Base-by-base conservation (phyloP, 2,329 filamentous ascomycete species). In the Mariannaea sp. region DNA sequence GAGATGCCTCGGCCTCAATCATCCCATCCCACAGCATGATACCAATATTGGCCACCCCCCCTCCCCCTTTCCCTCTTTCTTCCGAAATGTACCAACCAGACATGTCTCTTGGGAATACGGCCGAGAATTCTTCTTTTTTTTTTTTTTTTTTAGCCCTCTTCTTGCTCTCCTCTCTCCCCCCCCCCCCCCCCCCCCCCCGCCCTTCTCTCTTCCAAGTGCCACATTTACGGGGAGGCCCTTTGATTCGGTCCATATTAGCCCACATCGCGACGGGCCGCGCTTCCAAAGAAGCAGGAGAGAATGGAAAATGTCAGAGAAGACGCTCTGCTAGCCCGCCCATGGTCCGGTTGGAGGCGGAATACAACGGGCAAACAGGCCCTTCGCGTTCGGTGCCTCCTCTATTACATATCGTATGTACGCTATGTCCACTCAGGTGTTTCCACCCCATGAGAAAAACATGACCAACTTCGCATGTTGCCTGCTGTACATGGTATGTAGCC, bases 1-100 rank as follows among this genome's bases (percentile, higher is more conserved):
- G 12, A 17, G 9, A 17, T 19, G 17, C 19, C 14, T 5, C 30
- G 13, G 14, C 8, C 17, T 33, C 49, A 62, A 49, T 52, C 51
- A 55, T 56, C 53, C n/a, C n/a, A n/a, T n/a, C 42, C 55, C 57
- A 52, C 53, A 49, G 43, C 48, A 56, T 38, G 7, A 16, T 38
- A 6, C 30, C 41, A 33, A 54, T 24, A 45, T 57, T 46, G 42
- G 40, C 44, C 43, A 43, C 41, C 27, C 47, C 45, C 45, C 33
- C 20, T n/a, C n/a, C n/a, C n/a, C n/a, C n/a, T n/a, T n/a, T n/a
- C n/a, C n/a, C n/a, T n/a, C n/a, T n/a, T n/a, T n/a, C n/a, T n/a
- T n/a, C 17, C 30, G 29, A 30, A 38, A 47, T 32, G 14, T 16
- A 42, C 27, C 45, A 30, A 39, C 39, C 19, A 19, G 14, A 30